Evolutionary conservation across 2,329 filamentous ascomycete species (phyloP).

Genomic region (Thelonectria rubi): DNA sequence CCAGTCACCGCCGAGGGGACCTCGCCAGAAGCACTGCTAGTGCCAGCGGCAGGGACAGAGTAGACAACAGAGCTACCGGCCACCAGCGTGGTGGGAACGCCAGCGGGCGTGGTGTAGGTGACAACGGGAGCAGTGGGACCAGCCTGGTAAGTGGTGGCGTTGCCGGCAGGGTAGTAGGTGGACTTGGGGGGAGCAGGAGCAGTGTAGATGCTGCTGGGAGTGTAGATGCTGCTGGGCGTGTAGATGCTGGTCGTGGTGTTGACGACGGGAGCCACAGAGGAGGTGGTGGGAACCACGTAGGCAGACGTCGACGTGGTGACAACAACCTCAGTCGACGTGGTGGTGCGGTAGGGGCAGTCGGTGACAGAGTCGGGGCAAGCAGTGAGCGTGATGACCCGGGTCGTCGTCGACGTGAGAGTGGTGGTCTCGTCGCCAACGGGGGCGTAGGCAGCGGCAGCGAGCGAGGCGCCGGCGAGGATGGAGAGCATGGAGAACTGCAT

Average conservation of each 20-base stretch:
- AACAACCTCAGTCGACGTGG: conserved; percentile 30
- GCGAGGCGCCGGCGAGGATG: conserved; percentile 53
- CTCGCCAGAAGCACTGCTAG: conserved; percentile 27
- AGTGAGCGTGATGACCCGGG: conserved; percentile 57
- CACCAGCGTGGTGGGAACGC: conserved; percentile 31
- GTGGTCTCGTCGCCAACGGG: conserved; percentile 46
- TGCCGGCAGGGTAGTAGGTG: conserved; percentile 39
- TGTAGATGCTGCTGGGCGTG: conserved; percentile 32
- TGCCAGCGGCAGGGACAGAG: conserved; percentile 25
- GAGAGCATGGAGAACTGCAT: conserved; percentile 58
- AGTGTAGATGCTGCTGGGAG: conserved; percentile 27
- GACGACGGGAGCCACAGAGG: conserved; percentile 34
- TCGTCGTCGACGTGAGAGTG: conserved; percentile 56
- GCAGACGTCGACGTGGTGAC: conserved; percentile 37
- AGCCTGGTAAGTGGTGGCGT: conserved; percentile 38
- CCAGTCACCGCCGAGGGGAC: conserved; percentile 37
- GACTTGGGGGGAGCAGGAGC: conserved; percentile 37
- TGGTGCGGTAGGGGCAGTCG: conserved; percentile 53
- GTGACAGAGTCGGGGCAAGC: conserved; percentile 55
- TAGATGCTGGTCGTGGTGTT: conserved; percentile 39
- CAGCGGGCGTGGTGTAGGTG: conserved; percentile 27
- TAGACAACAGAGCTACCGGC: conserved; percentile 17
- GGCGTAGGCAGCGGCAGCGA: conserved; percentile 40
- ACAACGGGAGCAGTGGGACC: conserved; percentile 36
- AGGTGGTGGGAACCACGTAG: conserved; percentile 34